Base-by-base conservation (phyloP, 371 early-diverging fungal species). In the Mortierella sp. region DNA sequence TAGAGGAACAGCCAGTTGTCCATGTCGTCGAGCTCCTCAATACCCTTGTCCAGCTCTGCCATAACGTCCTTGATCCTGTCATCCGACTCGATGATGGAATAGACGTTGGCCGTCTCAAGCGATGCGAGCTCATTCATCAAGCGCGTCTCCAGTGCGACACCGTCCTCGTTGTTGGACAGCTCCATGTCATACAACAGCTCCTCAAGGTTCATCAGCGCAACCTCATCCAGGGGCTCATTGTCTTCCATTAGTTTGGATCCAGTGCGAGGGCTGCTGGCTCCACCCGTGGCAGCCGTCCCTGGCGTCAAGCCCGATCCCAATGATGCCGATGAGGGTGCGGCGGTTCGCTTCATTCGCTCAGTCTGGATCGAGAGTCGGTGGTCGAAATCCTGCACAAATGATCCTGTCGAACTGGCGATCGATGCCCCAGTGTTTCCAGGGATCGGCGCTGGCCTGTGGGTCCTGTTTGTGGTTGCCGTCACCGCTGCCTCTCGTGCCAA, bases 31-130 rank as follows among this genome's bases (percentile, higher is more conserved):
- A 98, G 86, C 68, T 96, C 95, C 26, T 87, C 71, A 31, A 96
- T 88, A 2, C 97, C 94, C 34, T 88, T 88, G 66, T 98, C 96
- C 40, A 97, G 91, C 69, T 96, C 93, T 26, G 86, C 88, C 24
- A 96, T 90, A 31, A 98, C 93, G 6, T 90, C 87, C 58, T 92
- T 89, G n/a, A 96, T 96, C 69, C 94, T 90, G 69, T 93, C 93
- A 75, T 97, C 97, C 26, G 97, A 94, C 80, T 96, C 94, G 45
- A 98, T 94, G 71, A 98, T 96, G 1, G 96, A 96, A 76, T 96
- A 96, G 3, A 98, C 96, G 84, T 97, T 97, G 24, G 95, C 94
- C 64, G 88, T 86, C 72, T 95, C 95, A 31, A 95, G 73, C 26
- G 91, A 88, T 65, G 90, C 90, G 26, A 94, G 82, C 76, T 95